These are phyloP conservation scores for Abrus precatorius DNA, from an alignment of 306 rosid genomes.

Conservation along the genomic window DNA sequence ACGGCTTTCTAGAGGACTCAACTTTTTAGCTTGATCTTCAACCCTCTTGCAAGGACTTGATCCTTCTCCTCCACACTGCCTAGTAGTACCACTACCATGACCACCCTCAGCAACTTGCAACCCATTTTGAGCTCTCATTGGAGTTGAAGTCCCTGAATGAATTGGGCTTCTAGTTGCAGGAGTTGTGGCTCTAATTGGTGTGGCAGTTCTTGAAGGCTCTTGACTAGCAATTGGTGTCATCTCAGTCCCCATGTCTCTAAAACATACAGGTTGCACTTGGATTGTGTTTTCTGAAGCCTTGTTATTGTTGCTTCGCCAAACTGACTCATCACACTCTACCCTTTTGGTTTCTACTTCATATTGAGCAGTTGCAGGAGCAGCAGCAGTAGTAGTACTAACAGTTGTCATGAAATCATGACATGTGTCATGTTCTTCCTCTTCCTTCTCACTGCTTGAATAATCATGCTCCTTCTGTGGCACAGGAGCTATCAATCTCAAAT, in stretches of 20 bases:
- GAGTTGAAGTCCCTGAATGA: constrained; percentile 81
- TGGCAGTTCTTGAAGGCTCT: constrained; percentile 93
- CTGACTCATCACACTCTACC: constrained; percentile 75
- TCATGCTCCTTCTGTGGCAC: constrained; percentile 89
- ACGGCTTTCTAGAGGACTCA: constrained; percentile 73
- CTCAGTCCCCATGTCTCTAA: constrained; percentile 98
- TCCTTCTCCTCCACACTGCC: constrained; percentile 54
- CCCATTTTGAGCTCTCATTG: constrained; percentile 66
- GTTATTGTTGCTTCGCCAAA: constrained; percentile 76
- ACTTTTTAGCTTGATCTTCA: constrained; percentile 61
- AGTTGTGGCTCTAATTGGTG: constrained; percentile 88
- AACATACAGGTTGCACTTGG: constrained; percentile 72
- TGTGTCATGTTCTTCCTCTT: constrained; percentile 54
- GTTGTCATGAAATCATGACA: constrained; percentile 35
- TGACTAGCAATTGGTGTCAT: constrained; percentile 97
- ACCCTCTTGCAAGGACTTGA: constrained; percentile 56
- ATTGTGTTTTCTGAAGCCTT: constrained; percentile 56
- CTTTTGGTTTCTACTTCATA: constrained; percentile 75
- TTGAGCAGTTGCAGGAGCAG: constrained; percentile 15
- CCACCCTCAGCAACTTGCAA: constrained; percentile 52
- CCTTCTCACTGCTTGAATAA: constrained; percentile 62
- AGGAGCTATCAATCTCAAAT: constrained; percentile 89
- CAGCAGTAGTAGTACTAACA: not conserved
- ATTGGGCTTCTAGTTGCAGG: constrained; percentile 77
- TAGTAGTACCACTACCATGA: constrained; percentile 42